Base-by-base conservation (phyloP, 2,329 filamentous ascomycete species). In the Alternaria arborescens region DNA sequence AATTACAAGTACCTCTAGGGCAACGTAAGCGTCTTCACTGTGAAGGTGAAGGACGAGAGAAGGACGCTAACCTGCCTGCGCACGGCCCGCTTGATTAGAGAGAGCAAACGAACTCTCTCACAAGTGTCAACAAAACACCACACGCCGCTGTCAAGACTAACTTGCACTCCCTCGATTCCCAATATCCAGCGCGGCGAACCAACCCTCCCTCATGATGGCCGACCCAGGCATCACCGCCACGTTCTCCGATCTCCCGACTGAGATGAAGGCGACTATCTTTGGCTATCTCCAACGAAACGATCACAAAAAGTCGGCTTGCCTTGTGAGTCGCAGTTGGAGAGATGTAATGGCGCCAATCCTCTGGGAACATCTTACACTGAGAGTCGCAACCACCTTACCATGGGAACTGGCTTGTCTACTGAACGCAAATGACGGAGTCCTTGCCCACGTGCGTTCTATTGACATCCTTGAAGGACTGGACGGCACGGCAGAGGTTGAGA, bases 401-500 rank as follows among this genome's bases (percentile, higher is more conserved):
- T 14, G 32, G 1, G 32, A 36, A 1, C 3, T 36, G 32, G 14
- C 32, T 36, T 36, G 14, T 16, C 6, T 36, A 2, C 32, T 36
- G 14, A 36, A 16, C 2, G 14, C 32, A 36, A 6, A 16, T 16
- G 3, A 36, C 14, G 32, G 32, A 16, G 32, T 36, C 12, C 32
- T 36, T 36, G 5, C 32, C 14, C 14, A 36, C 0, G 32, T 36
- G 32, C 5, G 14, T 36, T 14, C 12, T 16, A 4, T 36, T 5
- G 6, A 6, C 32, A 7, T 36, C 14, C 2, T 5, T 12, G 12
- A 12, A 6, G 32, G 5, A 14, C 32, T 7, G 32, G 32, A 7
- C 32, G 5, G 1, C 32, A 3, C 6, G 4, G 12, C 0, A 6
- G 32, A 14, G 12, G 3, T 34, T 3, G 14, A 6, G 5, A 3